Evolutionary conservation across 345 rosid genomes (phyloP).

Genomic region (Lepidium sativum): DNA sequence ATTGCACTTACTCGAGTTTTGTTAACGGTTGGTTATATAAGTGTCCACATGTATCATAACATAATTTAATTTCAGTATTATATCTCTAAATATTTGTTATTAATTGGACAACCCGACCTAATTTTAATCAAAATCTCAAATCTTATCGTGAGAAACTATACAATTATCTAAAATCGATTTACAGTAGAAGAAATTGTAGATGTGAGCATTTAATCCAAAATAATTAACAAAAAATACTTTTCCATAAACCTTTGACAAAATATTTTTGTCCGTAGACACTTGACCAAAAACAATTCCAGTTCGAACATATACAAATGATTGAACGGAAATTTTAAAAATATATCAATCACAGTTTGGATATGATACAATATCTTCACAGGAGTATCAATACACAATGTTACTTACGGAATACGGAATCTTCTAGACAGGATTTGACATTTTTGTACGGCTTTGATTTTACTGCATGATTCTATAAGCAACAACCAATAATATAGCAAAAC

Average conservation of each 20-base stretch:
- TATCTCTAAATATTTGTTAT: no score
- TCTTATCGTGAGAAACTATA: no score
- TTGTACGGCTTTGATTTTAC: neutral
- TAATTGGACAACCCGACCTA: no score
- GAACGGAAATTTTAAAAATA: neutral
- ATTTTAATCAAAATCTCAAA: no score
- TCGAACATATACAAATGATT: no score
- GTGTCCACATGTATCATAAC: neutral
- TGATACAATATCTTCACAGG: neutral
- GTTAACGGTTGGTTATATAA: neutral
- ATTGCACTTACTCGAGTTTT: neutral
- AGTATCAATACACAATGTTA: neutral
- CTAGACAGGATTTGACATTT: neutral
- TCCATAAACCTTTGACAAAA: no score
- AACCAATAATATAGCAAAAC: conserved; percentile 12
- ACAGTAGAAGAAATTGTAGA: no score
- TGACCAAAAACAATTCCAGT: no score
- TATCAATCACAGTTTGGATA: neutral
- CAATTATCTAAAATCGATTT: no score
- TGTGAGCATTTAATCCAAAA: no score
- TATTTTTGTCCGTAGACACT: no score
- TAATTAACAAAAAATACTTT: no score
- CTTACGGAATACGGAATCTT: neutral
- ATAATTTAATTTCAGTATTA: neutral
- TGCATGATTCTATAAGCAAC: neutral